Evolutionary conservation across 2,329 filamentous ascomycete genomes (phyloP).

Genomic region (Dothistroma septosporum): DNA sequence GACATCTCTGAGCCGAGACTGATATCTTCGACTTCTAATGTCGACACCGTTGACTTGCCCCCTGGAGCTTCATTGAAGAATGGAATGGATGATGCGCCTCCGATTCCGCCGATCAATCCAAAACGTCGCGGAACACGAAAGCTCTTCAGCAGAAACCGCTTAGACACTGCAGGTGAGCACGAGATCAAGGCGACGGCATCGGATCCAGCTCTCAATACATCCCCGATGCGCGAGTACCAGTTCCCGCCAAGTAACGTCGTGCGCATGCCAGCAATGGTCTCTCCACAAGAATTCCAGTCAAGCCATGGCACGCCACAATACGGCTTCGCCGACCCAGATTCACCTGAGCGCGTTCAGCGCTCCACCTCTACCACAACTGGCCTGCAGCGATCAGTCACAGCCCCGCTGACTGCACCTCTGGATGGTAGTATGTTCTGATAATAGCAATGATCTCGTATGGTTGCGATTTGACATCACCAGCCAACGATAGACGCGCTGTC

Average conservation of each 20-base stretch:
- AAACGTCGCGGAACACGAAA: slow-evolving; percentile 47
- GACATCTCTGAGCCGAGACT: slow-evolving; percentile 60
- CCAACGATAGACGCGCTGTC: neutral
- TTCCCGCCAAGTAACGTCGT: slow-evolving; percentile 20
- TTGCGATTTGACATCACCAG: slow-evolving; percentile 15
- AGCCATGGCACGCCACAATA: slow-evolving; percentile 10
- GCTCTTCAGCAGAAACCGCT: slow-evolving; percentile 27
- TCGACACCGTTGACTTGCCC: slow-evolving; percentile 56
- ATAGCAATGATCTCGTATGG: slow-evolving; percentile 6
- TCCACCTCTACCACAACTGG: neutral
- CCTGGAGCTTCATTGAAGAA: slow-evolving; percentile 53
- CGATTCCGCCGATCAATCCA: slow-evolving; percentile 58
- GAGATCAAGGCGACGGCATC: slow-evolving; percentile 10
- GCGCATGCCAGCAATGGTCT: slow-evolving; percentile 10
- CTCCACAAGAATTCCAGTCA: slow-evolving; percentile 8
- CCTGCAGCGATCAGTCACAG: slow-evolving; percentile 10
- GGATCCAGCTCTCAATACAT: slow-evolving; percentile 13
- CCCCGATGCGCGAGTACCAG: slow-evolving; percentile 11
- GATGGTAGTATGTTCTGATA: slow-evolving; percentile 23
- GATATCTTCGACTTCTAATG: slow-evolving; percentile 53
- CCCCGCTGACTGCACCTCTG: slow-evolving; percentile 6
- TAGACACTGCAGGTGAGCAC: slow-evolving; percentile 5
- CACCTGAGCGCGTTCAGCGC: slow-evolving; percentile 4
- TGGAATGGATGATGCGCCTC: slow-evolving; percentile 46
- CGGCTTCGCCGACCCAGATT: slow-evolving; percentile 5